These are phyloP conservation scores for Pseudocercospora fijiensis DNA, from an alignment of 2,329 filamentous ascomycete genomes.

Conservation along the genomic window DNA sequence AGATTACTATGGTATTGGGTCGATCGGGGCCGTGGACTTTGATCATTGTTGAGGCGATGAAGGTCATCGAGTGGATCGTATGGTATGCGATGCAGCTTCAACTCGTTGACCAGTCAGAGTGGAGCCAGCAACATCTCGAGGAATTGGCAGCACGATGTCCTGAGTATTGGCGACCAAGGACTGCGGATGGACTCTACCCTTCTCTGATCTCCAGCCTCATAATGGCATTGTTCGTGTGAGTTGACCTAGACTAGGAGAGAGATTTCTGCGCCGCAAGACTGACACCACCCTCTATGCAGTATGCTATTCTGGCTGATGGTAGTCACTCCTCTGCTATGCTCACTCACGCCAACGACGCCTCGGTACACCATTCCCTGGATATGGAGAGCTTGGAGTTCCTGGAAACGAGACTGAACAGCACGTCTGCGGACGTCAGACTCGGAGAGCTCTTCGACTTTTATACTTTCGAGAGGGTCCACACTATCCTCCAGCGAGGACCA, in stretches of 20 bases:
- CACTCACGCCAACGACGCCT: neutral
- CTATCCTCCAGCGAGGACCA: constrained; percentile 35
- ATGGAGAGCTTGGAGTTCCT: neutral
- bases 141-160: neutral
- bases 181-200: neutral
- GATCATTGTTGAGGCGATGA: neutral
- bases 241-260: neutral
- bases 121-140: neutral
- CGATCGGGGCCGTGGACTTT: neutral
- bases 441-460: constrained; percentile 96
- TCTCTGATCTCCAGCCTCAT: neutral
- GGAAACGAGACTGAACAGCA: constrained; percentile 82
- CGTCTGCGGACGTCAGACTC: constrained; percentile 82
- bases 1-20: neutral
- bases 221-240: neutral
- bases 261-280: neutral
- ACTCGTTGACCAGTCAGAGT: neutral
- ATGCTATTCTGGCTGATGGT: neutral
- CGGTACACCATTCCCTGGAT: neutral
- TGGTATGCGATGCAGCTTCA: neutral
- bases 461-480: constrained; percentile 87
- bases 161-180: neutral
- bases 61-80: neutral
- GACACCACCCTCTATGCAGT: neutral
- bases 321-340: neutral